Percentiles rank a stretch among this genome's conserved stretches.
Conservation (phyloP, 2,329 filamentous ascomycete genomes). For the Zopfia rhizophila region DNA sequence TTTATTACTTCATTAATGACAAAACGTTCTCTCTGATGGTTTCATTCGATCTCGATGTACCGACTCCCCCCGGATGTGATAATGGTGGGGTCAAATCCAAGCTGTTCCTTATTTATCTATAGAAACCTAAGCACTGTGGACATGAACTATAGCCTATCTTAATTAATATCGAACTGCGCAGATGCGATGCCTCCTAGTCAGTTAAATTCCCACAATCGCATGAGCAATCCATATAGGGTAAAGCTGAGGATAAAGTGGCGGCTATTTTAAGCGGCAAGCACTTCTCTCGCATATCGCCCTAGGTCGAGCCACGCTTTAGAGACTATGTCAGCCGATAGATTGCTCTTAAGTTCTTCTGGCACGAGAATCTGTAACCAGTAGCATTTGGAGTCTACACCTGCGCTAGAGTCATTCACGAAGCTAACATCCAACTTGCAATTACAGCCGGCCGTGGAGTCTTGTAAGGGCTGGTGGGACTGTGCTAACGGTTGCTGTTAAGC, state of each 20-base stretch:
- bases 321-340: constrained; percentile 52
- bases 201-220: constrained; percentile 61
- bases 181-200: constrained; percentile 59
- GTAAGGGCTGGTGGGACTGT: constrained; percentile 30
- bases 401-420: constrained; percentile 33
- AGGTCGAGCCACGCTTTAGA: constrained; percentile 50
- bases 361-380: constrained; percentile 58
- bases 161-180: constrained; percentile 58
- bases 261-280: constrained; percentile 46
- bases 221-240: constrained; percentile 58
- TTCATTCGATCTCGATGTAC: constrained; percentile 54
- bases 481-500: constrained; percentile 26
- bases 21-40: constrained; percentile 34
- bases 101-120: constrained; percentile 52
- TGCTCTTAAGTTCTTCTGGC: constrained; percentile 60
- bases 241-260: constrained; percentile 59
- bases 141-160: constrained; percentile 55
- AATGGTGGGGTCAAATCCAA: constrained; percentile 60
- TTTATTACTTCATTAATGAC: constrained; percentile 29
- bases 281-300: constrained; percentile 57
- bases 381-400: constrained; percentile 27
- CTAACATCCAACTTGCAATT: constrained; percentile 38
- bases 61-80: constrained; percentile 40
- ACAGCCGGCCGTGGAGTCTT: constrained; percentile 34
- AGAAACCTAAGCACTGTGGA: constrained; percentile 56